A percentile compares a stretch with the other conserved stretches of the same genome.
phyloP scores from a whole-genome alignment of 2,329 filamentous ascomycete species.

The Cordyceps cateniannulata region DNA sequence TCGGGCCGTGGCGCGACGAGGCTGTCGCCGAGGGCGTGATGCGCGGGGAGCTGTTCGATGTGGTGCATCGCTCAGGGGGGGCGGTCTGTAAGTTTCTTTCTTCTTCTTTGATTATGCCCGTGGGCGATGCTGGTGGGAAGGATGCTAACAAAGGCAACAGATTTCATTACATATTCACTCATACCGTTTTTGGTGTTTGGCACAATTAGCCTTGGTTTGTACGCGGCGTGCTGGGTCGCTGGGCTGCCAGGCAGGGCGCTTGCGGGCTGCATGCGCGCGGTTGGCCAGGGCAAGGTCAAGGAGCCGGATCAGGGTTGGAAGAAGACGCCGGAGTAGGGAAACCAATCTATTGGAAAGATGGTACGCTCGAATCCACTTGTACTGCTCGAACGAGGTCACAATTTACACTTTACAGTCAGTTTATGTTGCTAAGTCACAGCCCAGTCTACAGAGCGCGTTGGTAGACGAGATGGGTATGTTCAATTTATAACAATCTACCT shows the following conservation, averaged over 20 bases:
- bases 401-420: no score
- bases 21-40: constrained; percentile 30
- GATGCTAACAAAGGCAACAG: constrained; percentile 15
- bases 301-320: not conserved
- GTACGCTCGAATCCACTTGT: no score
- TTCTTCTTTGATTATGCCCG: not conserved
- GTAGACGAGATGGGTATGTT: no score
- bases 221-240: constrained; percentile 12
- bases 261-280: not conserved
- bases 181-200: constrained; percentile 31
- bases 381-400: no score
- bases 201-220: constrained; percentile 23
- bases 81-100: constrained; percentile 27
- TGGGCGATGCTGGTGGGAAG: not conserved
- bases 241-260: not conserved
- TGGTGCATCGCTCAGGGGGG: constrained; percentile 31
- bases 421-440: no score
- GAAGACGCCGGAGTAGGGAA: no score
- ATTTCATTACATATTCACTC: constrained; percentile 30
- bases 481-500: no score
- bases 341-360: no score
- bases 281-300: not conserved
- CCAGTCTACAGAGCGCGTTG: no score
- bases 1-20: constrained; percentile 38
- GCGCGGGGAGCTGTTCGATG: constrained; percentile 33